A percentile compares a stretch with the other conserved stretches of the same genome.
phyloP scores from a whole-genome alignment of 345 rosid genomes.

The Mangifera indica region DNA sequence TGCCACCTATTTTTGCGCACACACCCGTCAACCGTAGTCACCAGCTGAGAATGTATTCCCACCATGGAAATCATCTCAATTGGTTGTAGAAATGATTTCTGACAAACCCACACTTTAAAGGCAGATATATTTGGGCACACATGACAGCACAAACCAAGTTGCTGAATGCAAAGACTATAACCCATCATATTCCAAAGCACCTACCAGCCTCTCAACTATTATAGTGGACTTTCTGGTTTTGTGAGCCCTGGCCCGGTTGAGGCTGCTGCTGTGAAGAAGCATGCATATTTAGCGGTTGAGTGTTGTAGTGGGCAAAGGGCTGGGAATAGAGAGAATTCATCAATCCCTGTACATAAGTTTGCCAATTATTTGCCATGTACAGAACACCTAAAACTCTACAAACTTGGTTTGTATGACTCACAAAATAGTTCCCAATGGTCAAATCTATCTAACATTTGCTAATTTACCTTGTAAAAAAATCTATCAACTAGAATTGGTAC shows the following conservation, averaged over 20 bases:
- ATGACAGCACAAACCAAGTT: constrained; percentile 72
- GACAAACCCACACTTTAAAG: constrained; percentile 26
- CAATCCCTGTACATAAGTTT: constrained; percentile 56
- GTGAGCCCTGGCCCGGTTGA: constrained; percentile 75
- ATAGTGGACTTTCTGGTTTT: constrained; percentile 77
- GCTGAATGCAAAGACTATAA: constrained; percentile 69
- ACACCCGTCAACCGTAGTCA: constrained; percentile 32
- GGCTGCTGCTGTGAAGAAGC: constrained; percentile 62
- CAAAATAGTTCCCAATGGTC: neutral
- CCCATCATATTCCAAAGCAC: constrained; percentile 47
- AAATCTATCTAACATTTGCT: neutral
- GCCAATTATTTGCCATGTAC: too few species aligned
- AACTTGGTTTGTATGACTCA: neutral
- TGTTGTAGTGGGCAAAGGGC: constrained; percentile 81
- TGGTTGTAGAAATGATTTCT: constrained; percentile 23
- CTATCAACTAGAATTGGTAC: neutral
- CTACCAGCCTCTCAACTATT: constrained; percentile 57
- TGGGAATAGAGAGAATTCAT: constrained; percentile 94
- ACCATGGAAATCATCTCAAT: constrained; percentile 24
- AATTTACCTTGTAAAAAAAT: neutral
- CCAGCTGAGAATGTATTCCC: constrained; percentile 27
- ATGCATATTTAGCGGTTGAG: constrained; percentile 70
- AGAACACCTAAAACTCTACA: neutral
- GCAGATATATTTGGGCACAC: constrained; percentile 41
- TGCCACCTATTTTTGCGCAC: constrained; percentile 34